Conservation (phyloP, 345 rosid species). For the Carallia brachiata region DNA sequence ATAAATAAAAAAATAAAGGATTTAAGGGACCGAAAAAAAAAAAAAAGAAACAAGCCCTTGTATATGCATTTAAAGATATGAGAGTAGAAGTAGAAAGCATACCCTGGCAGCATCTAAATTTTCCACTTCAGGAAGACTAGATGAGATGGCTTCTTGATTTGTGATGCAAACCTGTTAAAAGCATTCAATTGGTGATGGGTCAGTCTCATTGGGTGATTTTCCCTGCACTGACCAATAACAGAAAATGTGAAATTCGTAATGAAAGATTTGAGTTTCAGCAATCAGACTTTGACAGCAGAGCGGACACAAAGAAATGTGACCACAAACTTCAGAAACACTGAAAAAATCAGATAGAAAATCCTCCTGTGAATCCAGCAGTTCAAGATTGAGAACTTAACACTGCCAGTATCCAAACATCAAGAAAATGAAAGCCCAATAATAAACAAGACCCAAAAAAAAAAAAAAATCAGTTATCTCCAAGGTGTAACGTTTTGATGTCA, state of each 20-base stretch:
- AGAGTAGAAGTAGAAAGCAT: neutral
- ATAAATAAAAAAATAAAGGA: neutral
- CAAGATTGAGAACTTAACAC: neutral
- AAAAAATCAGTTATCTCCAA: too few species aligned
- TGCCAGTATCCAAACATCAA: neutral
- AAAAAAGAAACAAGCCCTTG: too few species aligned
- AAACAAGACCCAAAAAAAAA: too few species aligned
- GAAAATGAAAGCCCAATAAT: too few species aligned
- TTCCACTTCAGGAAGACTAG: constrained; percentile 46
- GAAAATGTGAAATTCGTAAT: neutral
- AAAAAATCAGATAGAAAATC: too few species aligned
- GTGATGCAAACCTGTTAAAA: constrained; percentile 55
- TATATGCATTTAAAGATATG: too few species aligned
- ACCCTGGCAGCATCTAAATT: constrained; percentile 44
- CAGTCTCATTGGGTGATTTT: constrained; percentile 50
- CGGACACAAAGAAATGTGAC: neutral
- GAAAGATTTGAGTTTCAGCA: neutral
- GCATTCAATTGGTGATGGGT: constrained; percentile 45
- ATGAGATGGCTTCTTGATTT: constrained; percentile 72
- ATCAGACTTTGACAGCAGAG: neutral
- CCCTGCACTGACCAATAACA: constrained; percentile 40
- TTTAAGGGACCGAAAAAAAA: neutral
- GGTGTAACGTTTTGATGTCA: too few species aligned
- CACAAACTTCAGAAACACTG: too few species aligned
- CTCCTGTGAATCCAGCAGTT: too few species aligned